These are phyloP conservation scores for Lactifluus pinguis DNA, from an alignment of 768 basidiomycete species.

Conservation along the genomic window DNA sequence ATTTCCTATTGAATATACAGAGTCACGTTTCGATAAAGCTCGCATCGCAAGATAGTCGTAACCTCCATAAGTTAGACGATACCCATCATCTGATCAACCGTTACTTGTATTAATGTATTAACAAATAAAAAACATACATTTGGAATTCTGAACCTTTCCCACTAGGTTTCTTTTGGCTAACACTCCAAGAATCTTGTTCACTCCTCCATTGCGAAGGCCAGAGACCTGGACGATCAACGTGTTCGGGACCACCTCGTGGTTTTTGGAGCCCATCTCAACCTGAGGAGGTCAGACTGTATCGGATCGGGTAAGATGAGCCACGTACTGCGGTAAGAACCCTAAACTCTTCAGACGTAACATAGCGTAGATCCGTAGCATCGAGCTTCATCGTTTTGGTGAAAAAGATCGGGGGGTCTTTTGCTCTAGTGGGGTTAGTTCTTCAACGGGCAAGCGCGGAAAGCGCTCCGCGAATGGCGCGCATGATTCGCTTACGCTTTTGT, in stretches of 20 bases:
- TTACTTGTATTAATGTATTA: background rate
- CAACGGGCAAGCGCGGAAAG: background rate
- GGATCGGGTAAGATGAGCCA: background rate
- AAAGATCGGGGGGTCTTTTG: background rate
- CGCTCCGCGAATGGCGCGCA: background rate
- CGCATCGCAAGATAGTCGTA: constrained; percentile 94
- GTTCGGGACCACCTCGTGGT: constrained; percentile 92
- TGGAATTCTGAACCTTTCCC: constrained; percentile 81
- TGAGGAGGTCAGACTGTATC: constrained; percentile 24
- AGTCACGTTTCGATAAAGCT: constrained; percentile 82
- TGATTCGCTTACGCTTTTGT: too few species aligned
- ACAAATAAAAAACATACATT: constrained; percentile 50
- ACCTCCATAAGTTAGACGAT: constrained; percentile 95
- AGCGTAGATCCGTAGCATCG: constrained; percentile 90
- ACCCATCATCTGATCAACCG: constrained; percentile 74
- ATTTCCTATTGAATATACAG: constrained; percentile 87
- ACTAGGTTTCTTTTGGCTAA: constrained; percentile 90
- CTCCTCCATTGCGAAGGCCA: constrained; percentile 84
- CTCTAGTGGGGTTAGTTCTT: background rate
- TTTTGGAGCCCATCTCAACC: constrained; percentile 98
- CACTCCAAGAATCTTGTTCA: constrained; percentile 85
- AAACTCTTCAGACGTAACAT: constrained; percentile 88
- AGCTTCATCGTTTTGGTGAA: constrained; percentile 60
- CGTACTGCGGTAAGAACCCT: constrained; percentile 87
- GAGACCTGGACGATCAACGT: constrained; percentile 86